Evolutionary conservation across 371 early-diverging fungal species (phyloP).

Genomic region (Umbelopsis sp.): DNA sequence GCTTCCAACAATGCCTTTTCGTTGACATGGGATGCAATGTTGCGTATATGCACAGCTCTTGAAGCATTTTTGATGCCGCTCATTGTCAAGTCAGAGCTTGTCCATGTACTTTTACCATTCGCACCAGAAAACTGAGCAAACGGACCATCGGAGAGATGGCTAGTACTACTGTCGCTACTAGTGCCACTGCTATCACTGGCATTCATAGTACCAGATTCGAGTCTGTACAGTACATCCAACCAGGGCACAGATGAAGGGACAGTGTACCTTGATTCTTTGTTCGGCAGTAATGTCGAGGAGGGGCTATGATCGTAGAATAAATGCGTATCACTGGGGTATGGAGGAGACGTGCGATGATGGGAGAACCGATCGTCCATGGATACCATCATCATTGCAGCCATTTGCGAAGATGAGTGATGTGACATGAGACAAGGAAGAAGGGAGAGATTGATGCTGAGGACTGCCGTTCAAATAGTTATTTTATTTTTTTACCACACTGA

Average conservation of each 20-base stretch:
- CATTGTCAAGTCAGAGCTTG: background rate
- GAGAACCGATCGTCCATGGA: background rate
- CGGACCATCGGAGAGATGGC: background rate
- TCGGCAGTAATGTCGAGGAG: background rate
- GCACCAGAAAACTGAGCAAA: background rate
- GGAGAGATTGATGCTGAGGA: background rate
- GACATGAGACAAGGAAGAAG: slow-evolving; percentile 6
- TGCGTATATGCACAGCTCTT: background rate
- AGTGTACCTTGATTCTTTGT: background rate
- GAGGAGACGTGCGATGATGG: background rate
- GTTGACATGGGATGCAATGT: background rate
- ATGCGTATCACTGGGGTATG: background rate
- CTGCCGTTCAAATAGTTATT: background rate
- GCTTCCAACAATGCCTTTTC: background rate
- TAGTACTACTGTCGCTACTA: background rate
- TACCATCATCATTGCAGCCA: slow-evolving; percentile 5
- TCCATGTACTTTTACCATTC: background rate
- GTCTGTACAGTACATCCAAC: background rate
- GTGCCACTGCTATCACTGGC: slow-evolving; percentile 14
- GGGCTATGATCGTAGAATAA: background rate
- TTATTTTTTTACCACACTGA: background rate
- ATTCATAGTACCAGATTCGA: background rate
- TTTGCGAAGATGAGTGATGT: background rate
- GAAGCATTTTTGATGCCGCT: slow-evolving; percentile 2
- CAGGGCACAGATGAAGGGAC: background rate